Evolutionary conservation across 441 rosid species (phyloP).

Genomic region (Metrosideros polymorpha): DNA sequence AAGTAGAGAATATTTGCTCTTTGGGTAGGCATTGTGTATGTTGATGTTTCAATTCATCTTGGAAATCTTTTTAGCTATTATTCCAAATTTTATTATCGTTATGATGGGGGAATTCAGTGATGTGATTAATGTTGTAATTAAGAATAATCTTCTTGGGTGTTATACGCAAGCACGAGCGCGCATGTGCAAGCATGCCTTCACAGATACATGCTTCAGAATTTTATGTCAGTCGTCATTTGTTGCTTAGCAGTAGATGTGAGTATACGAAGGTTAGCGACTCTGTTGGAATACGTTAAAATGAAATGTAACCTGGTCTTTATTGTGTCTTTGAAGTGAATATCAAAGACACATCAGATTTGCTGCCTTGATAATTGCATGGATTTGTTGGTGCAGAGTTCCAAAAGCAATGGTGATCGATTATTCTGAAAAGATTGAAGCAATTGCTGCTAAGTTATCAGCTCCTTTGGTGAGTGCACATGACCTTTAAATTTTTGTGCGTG

Average conservation of each 20-base stretch:
- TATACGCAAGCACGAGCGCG: background rate
- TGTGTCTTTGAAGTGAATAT: background rate
- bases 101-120: background rate
- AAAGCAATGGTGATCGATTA: constrained; percentile 59
- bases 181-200: background rate
- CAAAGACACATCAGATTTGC: background rate
- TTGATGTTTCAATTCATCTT: background rate
- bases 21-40: background rate
- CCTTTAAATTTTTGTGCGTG: background rate
- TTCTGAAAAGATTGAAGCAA: constrained; percentile 53
- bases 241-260: background rate
- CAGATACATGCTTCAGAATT: background rate
- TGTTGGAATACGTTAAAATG: background rate
- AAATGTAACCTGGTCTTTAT: background rate
- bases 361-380: background rate
- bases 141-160: background rate
- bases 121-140: background rate
- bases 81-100: background rate
- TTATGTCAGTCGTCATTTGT: background rate
- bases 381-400: constrained; percentile 32
- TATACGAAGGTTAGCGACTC: fast-evolving
- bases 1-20: background rate
- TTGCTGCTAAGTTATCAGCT: constrained; percentile 40
- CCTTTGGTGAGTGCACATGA: constrained; percentile 24
- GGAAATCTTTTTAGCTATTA: background rate